Evolutionary conservation across 495 filamentous ascomycete genomes (phyloP), one percentile per base, ranked within the genome.

Genomic region (Cryomyces antarcticus): DNA sequence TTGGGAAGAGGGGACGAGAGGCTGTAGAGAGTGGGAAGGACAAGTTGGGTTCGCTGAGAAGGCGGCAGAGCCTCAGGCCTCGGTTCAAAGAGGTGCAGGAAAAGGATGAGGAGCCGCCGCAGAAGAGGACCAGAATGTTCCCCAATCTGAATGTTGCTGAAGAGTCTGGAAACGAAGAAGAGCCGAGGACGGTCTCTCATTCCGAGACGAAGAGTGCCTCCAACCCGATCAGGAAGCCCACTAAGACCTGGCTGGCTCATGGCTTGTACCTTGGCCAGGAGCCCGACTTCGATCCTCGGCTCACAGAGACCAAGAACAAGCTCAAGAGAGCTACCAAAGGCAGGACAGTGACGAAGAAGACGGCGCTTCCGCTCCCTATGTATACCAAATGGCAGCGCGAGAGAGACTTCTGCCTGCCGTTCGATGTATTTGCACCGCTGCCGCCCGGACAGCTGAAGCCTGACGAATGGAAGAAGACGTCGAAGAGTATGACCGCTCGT

Each of bases 211-310:
- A 38, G 12, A 41, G 41, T 29, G 39, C 24, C 7, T n/a, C 31
- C 41, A 58, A 47, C 27, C 41, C 31, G 41, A 48, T 38, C 17
- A 51, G 31, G 28, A 9, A 12, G 33, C 33, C 46, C 39, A 50
- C 34, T 27, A 61, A 62, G 46, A 46, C 73, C 33, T 95, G 82
- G 77, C 55, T 87, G 40, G 62, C 68, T 43, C 78, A 84, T 52
- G 88, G 88, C 2, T 60, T 97, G n/a, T 97, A 92, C 53, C 73
- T 83, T 4, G 89, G 88, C 12, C 89, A 95, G 53, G 71, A 81
- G 30, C 69, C 70, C 0, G 47, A 70, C 2, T 72, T 80, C 44
- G 64, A 81, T 42, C 61, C 69, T 38, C 71, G 73, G 47, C 69
- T 72, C 7, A 69, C 68, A 39, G 78, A 83, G 54, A 64, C 63